Conservation (phyloP, 106 monocot genomes). For the Dactylorhiza incarnata region DNA sequence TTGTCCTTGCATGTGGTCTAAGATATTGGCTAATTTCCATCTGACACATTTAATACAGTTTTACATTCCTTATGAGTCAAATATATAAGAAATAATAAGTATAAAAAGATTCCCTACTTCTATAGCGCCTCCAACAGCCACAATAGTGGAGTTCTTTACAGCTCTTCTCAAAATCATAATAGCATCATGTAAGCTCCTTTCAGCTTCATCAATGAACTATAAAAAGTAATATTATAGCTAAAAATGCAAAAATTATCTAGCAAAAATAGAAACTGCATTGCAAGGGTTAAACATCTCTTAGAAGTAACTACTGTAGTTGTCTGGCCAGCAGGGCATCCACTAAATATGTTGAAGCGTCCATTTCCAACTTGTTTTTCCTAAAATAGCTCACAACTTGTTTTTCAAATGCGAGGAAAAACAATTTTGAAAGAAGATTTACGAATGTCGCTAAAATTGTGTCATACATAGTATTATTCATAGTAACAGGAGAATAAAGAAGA, state of each 20-base stretch:
- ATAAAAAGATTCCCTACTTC: slow-evolving; percentile 45
- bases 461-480: no score
- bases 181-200: slow-evolving; percentile 96
- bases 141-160: slow-evolving; percentile 95
- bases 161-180: slow-evolving; percentile 99
- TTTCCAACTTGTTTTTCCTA: slow-evolving; percentile 99
- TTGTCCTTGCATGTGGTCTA: slow-evolving; percentile 81
- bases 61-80: neutral
- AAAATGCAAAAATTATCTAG: neutral
- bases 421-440: neutral
- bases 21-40: slow-evolving; percentile 92
- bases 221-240: neutral
- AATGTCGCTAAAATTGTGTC: neutral
- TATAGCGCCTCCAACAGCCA: slow-evolving; percentile 96
- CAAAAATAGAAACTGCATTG: neutral
- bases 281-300: neutral
- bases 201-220: slow-evolving; percentile 99
- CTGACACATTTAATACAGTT: slow-evolving; percentile 16
- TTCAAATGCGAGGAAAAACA: slow-evolving; percentile 8
- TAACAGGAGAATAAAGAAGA: no score
- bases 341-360: slow-evolving; percentile 97
- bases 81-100: neutral
- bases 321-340: slow-evolving; percentile 88
- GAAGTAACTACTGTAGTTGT: slow-evolving; percentile 83
- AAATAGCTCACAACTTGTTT: slow-evolving; percentile 94